Conservation (phyloP, 176 grass and related monocot genomes). For the Thalia dealbata region DNA sequence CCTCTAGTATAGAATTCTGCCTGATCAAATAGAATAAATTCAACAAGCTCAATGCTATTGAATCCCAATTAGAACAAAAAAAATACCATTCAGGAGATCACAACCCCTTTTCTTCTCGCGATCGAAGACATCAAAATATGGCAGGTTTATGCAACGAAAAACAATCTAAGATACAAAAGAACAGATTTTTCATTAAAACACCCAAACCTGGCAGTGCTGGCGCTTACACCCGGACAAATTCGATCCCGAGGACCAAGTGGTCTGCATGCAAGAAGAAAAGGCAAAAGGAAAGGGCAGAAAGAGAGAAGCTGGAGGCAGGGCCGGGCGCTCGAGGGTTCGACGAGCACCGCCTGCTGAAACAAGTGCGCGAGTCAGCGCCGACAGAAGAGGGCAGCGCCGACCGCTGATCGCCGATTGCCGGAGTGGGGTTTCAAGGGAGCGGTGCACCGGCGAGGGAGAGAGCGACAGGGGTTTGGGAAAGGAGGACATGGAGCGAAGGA, state of each 20-base stretch:
- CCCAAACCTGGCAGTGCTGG: neutral
- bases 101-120: neutral
- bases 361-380: no score
- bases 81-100: neutral
- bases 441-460: no score
- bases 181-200: neutral
- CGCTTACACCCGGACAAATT: neutral
- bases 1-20: neutral
- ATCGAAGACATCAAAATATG: neutral
- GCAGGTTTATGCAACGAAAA: no score
- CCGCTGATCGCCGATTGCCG: no score
- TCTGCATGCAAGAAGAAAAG: neutral
- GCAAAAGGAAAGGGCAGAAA: neutral
- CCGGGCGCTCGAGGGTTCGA: no score
- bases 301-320: neutral
- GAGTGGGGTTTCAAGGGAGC: no score
- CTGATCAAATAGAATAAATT: neutral
- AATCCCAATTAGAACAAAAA: neutral
- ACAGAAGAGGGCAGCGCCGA: no score
- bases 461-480: no score
- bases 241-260: neutral
- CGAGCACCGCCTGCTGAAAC: no score
- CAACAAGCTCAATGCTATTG: neutral
- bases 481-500: no score
- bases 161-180: no score